Evolutionary conservation across 495 filamentous ascomycete species (phyloP), one percentile per base, ranked within the genome.

Genomic region (Lasiosphaeris hirsuta): DNA sequence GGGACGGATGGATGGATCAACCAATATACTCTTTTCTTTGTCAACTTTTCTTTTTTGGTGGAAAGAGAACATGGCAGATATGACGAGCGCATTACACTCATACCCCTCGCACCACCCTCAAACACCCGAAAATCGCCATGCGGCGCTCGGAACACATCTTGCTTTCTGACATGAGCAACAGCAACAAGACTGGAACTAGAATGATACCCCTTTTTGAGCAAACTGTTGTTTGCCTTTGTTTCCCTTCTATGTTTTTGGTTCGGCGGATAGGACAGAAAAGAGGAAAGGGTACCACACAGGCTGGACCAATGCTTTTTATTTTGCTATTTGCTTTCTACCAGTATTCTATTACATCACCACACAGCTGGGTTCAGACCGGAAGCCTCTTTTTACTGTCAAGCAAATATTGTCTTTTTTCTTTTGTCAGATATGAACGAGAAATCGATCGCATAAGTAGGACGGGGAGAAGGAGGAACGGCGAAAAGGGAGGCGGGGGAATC

Each of bases 191-290:
- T 52, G 43, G 48, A 11, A 57, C 61, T 67, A 67, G 64, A 67
- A 67, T 67, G 61, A 67, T 67, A 67, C 64, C 64, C 59, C 40
- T 36, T 37, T 42, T 54, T 23, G 15, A 57, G 34, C 59, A 47
- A 44, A 18, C 23, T 30, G n/a, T 30, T 45, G 36, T 54, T 41
- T 53, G 13, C 15, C 30, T 48, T 19, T 35, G 56, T 43, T 60
- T 57, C 57, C 10, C 10, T 41, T n/a, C 1, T 44, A 33, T 51
- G n/a, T n/a, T 55, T 40, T 39, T 4, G 51, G 51, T 42, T 40
- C 2, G 18, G 38, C 18, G 50, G 38, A 17, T 39, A 14, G 10
- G 15, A 17, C 33, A 51, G 48, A 18, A 38, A 51, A 17, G 34
- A 14, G n/a, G 14, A n/a, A 35, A 3, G 14, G 33, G 10, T 30